Evolutionary conservation across 2,329 filamentous ascomycete species (phyloP).

Genomic region (Cryphonectria nitschkei): DNA sequence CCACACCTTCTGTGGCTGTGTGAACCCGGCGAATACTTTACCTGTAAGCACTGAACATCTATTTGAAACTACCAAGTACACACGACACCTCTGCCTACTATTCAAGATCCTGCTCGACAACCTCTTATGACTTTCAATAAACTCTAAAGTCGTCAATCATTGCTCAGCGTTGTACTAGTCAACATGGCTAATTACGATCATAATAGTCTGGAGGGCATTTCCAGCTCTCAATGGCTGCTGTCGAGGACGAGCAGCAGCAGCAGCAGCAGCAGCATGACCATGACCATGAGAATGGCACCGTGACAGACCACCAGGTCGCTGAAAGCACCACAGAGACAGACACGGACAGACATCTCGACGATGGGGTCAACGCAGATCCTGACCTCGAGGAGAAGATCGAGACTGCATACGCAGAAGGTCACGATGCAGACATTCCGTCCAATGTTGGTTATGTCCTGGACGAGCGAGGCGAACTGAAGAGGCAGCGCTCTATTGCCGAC

Average conservation of each 20-base stretch:
- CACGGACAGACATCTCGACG: slow-evolving; percentile 13
- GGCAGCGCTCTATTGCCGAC: slow-evolving; percentile 43
- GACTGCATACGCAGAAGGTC: slow-evolving; percentile 48
- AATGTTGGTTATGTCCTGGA: slow-evolving; percentile 49
- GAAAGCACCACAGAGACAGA: slow-evolving; percentile 15
- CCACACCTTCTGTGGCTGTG: neutral
- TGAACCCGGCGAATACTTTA: neutral
- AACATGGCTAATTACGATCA: slow-evolving; percentile 17
- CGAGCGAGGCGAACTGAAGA: slow-evolving; percentile 43
- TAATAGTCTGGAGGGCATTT: neutral
- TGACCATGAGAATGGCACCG: neutral
- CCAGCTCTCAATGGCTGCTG: slow-evolving; percentile 22
- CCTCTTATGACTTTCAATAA: neutral
- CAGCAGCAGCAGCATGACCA: neutral
- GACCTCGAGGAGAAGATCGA: slow-evolving; percentile 31
- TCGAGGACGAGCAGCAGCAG: slow-evolving; percentile 11
- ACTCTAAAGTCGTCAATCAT: neutral
- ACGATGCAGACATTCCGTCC: slow-evolving; percentile 55
- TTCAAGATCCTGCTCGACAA: neutral
- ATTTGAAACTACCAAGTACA: neutral
- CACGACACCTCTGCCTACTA: neutral
- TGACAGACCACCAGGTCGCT: slow-evolving; percentile 18
- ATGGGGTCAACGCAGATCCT: neutral
- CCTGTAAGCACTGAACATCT: neutral
- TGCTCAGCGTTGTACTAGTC: too few species aligned